Percentiles rank a stretch among this genome's conserved stretches.
These are phyloP conservation scores for Dactylorhiza incarnata DNA, from an alignment of 106 monocot genomes.

Conservation along the genomic window DNA sequence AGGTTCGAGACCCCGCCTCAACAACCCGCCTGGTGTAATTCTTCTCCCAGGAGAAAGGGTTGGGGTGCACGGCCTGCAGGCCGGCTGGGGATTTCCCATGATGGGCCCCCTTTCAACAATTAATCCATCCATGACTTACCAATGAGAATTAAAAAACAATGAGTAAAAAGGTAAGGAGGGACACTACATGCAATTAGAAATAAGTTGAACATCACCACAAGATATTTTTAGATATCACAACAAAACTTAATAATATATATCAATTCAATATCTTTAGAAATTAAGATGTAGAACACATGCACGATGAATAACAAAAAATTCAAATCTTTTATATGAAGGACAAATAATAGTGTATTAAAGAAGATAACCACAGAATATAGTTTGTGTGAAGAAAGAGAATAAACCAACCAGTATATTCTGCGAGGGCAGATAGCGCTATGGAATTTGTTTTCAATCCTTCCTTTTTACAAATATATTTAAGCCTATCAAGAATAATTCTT, in stretches of 20 bases:
- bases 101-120: too few relatives aligned
- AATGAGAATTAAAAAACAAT: background rate
- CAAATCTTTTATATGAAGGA: background rate
- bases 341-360: background rate
- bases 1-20: too few relatives aligned
- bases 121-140: background rate
- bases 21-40: too few relatives aligned
- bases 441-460: constrained; percentile 75
- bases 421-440: constrained; percentile 75
- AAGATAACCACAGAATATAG: background rate
- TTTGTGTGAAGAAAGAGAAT: background rate
- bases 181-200: background rate
- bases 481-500: constrained; percentile 30
- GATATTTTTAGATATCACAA: background rate
- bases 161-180: background rate
- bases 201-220: background rate
- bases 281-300: background rate
- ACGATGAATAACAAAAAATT: background rate
- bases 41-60: too few relatives aligned
- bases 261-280: background rate
- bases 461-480: constrained; percentile 82
- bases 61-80: background rate
- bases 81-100: too few relatives aligned
- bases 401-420: constrained; percentile 70
- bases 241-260: background rate